These are phyloP conservation scores for Sonneratia alba DNA, from an alignment of 345 rosid species.

Conservation along the genomic window DNA sequence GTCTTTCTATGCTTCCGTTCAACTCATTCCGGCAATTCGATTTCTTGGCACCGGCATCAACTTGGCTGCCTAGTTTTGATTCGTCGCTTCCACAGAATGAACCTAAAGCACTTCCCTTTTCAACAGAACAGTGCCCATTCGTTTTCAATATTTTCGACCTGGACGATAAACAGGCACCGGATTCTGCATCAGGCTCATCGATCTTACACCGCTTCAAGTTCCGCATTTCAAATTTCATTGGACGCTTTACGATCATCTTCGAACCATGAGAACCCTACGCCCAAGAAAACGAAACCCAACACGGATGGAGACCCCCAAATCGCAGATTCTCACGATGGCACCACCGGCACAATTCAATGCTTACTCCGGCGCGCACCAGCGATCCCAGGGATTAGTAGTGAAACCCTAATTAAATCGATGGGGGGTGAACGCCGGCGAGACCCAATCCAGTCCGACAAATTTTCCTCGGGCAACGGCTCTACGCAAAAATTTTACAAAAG, in stretches of 20 bases:
- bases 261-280: constrained; percentile 8
- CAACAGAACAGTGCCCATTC: constrained; percentile 13
- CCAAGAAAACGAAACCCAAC: neutral
- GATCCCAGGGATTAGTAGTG: neutral
- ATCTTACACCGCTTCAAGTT: constrained; percentile 46
- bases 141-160: constrained; percentile 42
- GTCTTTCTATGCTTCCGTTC: constrained; percentile 22
- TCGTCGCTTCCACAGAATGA: constrained; percentile 37
- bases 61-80: constrained; percentile 23
- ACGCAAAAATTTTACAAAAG: neutral
- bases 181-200: constrained; percentile 31
- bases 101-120: constrained; percentile 31
- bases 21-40: constrained; percentile 13
- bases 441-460: neutral
- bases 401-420: neutral
- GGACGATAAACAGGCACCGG: constrained; percentile 16
- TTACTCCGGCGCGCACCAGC: neutral
- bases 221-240: constrained; percentile 44
- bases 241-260: constrained; percentile 62
- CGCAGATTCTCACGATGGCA: neutral
- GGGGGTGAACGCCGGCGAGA: neutral
- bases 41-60: constrained; percentile 20
- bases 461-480: neutral
- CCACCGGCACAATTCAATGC: neutral
- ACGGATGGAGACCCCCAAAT: neutral